Conservation (phyloP, 768 basidiomycete species). For the Tricholoma sp. region DNA sequence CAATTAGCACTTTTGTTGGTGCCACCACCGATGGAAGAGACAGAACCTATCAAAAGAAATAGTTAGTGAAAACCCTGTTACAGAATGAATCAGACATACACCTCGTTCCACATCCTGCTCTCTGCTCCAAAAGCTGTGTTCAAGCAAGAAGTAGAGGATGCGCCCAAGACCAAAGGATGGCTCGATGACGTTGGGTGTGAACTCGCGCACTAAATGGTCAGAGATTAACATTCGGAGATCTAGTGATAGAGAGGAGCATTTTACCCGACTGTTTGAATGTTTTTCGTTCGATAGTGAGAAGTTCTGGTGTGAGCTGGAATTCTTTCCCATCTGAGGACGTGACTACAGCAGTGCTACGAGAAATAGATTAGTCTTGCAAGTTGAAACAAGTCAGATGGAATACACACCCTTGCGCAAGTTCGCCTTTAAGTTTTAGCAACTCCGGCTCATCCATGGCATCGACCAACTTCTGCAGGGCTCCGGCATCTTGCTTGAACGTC, state of each 20-base stretch:
- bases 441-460: slow-evolving; percentile 61
- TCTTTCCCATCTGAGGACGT: slow-evolving; percentile 55
- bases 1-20: slow-evolving; percentile 95
- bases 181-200: slow-evolving; percentile 96
- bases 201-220: slow-evolving; percentile 73
- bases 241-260: slow-evolving; percentile 18
- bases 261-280: slow-evolving; percentile 83
- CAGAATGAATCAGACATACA: slow-evolving; percentile 41
- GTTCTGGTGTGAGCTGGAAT: slow-evolving; percentile 66
- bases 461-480: slow-evolving; percentile 55
- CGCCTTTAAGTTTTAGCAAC: slow-evolving; percentile 60
- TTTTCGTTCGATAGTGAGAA: slow-evolving; percentile 75
- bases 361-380: background rate
- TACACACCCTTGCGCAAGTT: slow-evolving; percentile 70
- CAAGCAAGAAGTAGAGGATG: slow-evolving; percentile 88
- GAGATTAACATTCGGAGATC: slow-evolving; percentile 5
- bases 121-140: slow-evolving; percentile 94
- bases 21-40: slow-evolving; percentile 88
- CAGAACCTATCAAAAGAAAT: slow-evolving; percentile 53
- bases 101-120: slow-evolving; percentile 89
- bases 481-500: slow-evolving; percentile 83
- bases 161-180: slow-evolving; percentile 98
- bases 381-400: slow-evolving; percentile 3
- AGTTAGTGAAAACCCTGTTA: background rate
- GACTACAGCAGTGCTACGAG: slow-evolving; percentile 38